Percentiles rank a stretch among this genome's conserved stretches.
These are phyloP conservation scores for Thuja plicata DNA, from an alignment of 83 land plant species.

Conservation along the genomic window DNA sequence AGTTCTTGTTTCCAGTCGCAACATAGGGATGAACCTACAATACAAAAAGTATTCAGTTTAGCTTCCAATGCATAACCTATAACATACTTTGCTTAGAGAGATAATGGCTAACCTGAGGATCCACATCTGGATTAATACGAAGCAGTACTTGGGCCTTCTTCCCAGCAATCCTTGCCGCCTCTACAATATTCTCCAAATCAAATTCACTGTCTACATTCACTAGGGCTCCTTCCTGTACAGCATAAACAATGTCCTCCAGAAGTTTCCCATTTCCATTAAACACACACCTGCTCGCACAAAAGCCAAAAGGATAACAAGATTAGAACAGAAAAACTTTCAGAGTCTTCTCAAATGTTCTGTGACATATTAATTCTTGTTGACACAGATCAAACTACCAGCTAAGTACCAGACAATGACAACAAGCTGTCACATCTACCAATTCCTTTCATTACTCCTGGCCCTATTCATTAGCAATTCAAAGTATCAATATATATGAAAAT, in stretches of 20 bases:
- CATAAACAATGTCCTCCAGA: conserved; percentile 78
- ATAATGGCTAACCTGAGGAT: conserved; percentile 68
- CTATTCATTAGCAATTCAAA: background rate
- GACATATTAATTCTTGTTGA: background rate
- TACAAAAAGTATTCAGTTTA: background rate
- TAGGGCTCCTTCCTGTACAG: conserved; percentile 84
- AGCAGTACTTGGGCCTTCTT: conserved; percentile 77
- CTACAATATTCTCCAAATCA: conserved; percentile 81
- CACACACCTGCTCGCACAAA: conserved; percentile 61
- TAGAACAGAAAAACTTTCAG: background rate
- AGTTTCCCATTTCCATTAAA: conserved; percentile 98
- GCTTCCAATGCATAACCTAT: conserved; percentile 2
- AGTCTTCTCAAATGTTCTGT: background rate
- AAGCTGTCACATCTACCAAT: background rate
- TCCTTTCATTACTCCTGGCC: background rate
- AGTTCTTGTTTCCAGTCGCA: conserved; percentile 97
- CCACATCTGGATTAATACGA: conserved; percentile 96
- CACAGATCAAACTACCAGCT: background rate
- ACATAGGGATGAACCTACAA: conserved; percentile 94
- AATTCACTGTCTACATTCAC: conserved; percentile 95
- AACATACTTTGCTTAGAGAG: background rate
- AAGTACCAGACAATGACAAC: background rate
- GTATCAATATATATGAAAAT: background rate
- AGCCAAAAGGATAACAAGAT: conserved; percentile 8
- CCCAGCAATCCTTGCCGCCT: conserved; percentile 68